phyloP scores from a whole-genome alignment of 768 basidiomycete species.

The Amanita jacksonii region DNA sequence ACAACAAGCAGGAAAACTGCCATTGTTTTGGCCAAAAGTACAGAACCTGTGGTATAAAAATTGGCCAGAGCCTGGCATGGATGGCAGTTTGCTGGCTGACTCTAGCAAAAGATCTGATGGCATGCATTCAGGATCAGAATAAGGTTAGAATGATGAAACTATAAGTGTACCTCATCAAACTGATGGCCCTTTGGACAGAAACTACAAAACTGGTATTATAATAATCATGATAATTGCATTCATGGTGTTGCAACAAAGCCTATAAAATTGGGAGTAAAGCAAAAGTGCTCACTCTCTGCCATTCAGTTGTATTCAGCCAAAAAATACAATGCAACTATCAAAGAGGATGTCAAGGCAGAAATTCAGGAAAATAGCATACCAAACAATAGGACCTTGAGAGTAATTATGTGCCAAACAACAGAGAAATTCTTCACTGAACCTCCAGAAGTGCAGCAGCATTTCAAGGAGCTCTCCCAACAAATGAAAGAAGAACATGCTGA shows the following conservation, averaged over 20 bases:
- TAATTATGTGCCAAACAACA: neutral
- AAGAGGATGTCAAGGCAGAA: neutral
- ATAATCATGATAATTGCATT: constrained; percentile 6
- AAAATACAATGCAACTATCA: neutral
- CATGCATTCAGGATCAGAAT: neutral
- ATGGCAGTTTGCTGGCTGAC: neutral
- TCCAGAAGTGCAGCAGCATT: constrained; percentile 4
- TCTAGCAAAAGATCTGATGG: neutral
- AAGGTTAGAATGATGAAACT: neutral
- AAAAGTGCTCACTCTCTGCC: neutral
- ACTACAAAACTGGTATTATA: constrained; percentile 8
- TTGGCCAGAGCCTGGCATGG: constrained; percentile 4
- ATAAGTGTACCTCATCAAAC: neutral
- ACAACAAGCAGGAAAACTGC: constrained; percentile 3
- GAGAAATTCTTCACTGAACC: constrained; percentile 5
- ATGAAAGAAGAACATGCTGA: neutral
- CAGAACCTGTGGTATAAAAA: constrained; percentile 2
- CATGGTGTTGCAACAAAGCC: neutral
- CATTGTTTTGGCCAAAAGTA: constrained; percentile 7
- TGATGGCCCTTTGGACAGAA: neutral
- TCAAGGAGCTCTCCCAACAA: neutral
- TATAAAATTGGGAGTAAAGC: neutral
- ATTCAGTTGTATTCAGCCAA: constrained; percentile 2
- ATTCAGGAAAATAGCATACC: constrained; percentile 6
- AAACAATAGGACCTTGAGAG: neutral